Conservation (phyloP, 2,329 filamentous ascomycete species). For the Aspergillaceae sp. region DNA sequence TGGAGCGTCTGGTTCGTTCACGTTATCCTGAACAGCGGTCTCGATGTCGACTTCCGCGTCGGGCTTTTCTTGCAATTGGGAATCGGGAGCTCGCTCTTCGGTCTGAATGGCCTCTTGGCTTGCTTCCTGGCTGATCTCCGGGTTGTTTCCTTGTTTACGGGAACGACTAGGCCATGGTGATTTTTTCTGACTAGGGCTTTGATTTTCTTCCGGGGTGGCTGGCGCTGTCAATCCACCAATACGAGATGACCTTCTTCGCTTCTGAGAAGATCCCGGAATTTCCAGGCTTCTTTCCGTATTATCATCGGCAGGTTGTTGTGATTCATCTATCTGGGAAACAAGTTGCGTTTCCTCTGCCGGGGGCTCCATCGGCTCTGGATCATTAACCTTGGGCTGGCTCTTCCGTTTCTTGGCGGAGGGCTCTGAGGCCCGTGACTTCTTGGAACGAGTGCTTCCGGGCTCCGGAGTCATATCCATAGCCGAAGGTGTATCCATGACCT, state of each 20-base stretch:
- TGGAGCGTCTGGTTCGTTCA: background rate
- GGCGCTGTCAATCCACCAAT: conserved; percentile 16
- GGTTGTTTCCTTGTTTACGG: background rate
- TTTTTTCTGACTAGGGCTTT: conserved; percentile 1
- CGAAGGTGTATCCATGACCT: background rate
- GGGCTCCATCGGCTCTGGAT: background rate
- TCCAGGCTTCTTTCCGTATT: conserved; percentile 4
- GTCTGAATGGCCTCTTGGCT: background rate
- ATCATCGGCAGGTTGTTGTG: background rate
- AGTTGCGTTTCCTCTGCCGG: conserved; percentile 1
- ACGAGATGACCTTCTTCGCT: conserved; percentile 22
- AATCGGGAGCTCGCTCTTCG: background rate
- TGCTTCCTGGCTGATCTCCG: background rate
- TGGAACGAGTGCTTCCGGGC: conserved; percentile 7
- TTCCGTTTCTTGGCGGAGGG: conserved; percentile 19
- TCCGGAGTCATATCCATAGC: conserved; percentile 6
- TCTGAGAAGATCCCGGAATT: conserved; percentile 15
- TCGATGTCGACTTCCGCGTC: background rate
- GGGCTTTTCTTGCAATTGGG: background rate
- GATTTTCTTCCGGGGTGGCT: conserved; percentile 5
- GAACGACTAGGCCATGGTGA: background rate
- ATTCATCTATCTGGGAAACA: too few species aligned
- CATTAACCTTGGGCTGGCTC: conserved; percentile 10
- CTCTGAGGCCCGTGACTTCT: conserved; percentile 3
- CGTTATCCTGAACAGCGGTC: background rate